Evolutionary conservation across 1,284 basidiomycete species (phyloP), one percentile per base, ranked within the genome.

Genomic region (Boletus austroedulis): DNA sequence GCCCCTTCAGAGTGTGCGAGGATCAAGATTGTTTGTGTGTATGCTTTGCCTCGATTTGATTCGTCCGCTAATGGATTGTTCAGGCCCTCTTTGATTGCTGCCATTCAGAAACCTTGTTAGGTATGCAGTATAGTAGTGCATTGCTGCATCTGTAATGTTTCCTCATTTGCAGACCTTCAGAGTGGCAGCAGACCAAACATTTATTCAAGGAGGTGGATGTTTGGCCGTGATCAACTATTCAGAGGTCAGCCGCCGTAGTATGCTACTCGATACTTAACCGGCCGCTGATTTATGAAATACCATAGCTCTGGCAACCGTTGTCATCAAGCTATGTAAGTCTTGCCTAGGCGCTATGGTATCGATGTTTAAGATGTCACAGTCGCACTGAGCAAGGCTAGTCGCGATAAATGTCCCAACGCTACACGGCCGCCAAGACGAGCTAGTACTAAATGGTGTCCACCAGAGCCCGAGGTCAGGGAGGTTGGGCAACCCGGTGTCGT

Each of bases 31-130:
- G 29, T 61, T 69, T 38, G 70, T 69, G 41, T 4, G 65, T 53
- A 14, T 8, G 4, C 29, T n/a, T 15, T 5, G 3, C 12, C 50
- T 41, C 6, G 6, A 41, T n/a, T n/a, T 15, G 19, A 28, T 57
- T 12, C 21, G 2, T 52, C 28, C 4, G 0, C 40, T 53, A 14
- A 72, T 26, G 15, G 14, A 31, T 12, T 31, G 11, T 28, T 19
- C 29, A 71, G 72, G 59, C 67, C 4, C 66, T 71, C 11, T 62
- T 73, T 11, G 72, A 71, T 32, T 73, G 71, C 7, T 71, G 69
- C 24, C 71, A 73, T n/a, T 73, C 69, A 1, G 72, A 72, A 24
- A 62, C 47, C 7, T 50, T 74, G 1, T 52, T 73, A 28, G 67
- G 69, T 69, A 50, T 50, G 58, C 56, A 10, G 41, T 32, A 15